Base-by-base conservation (phyloP, 495 filamentous ascomycete genomes). In the Aspergillus incahuasiensis region DNA sequence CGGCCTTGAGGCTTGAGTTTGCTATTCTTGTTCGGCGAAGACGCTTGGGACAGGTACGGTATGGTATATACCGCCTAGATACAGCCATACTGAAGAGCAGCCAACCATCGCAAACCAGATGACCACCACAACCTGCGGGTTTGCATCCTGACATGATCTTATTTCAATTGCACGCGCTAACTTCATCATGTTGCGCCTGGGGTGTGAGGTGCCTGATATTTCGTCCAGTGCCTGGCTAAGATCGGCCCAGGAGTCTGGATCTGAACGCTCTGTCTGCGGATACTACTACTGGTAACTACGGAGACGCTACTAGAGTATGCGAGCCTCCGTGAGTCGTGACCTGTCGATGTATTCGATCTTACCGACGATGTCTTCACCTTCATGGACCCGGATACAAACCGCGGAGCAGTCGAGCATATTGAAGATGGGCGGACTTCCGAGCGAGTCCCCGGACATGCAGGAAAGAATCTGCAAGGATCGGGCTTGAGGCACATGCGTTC, bases 381-480 rank as follows among this genome's bases (percentile, higher is more conserved):
- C 48, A 52, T 20, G 12, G n/a, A 11, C 30, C 22, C n/a, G 7
- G 22, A 24, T 11, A 20, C 38, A 59, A 39, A 47, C 42, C 12
- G 24, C 25, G 32, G 44, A 12, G 38, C 13, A 19, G 12, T 47
- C 28, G 18, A n/a, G 5, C 30, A 40, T 41, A n/a, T 21, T 12
- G 40, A 52, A 18, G n/a, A n/a, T n/a, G 48, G 24, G 45, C 22
- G 21, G 20, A 49, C 48, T 45, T 46, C 55, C 55, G 59, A 45
- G 28, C 38, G 28, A 57, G 43, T 30, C 51, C 19, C 22, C 32
- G 25, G 15, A 52, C 6, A 55, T 64, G 59, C 62, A 71, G 55
- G 38, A 40, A 40, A 56, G 63, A 64, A 65, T 63, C 63, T 70
- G 69, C 68, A 73, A 73, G 68, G 68, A 73, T 60, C 56, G 51